A percentile compares a stretch with the other conserved stretches of the same genome.
These are phyloP conservation scores for Picea abies DNA, from an alignment of 83 land plant genomes.

Conservation along the genomic window DNA sequence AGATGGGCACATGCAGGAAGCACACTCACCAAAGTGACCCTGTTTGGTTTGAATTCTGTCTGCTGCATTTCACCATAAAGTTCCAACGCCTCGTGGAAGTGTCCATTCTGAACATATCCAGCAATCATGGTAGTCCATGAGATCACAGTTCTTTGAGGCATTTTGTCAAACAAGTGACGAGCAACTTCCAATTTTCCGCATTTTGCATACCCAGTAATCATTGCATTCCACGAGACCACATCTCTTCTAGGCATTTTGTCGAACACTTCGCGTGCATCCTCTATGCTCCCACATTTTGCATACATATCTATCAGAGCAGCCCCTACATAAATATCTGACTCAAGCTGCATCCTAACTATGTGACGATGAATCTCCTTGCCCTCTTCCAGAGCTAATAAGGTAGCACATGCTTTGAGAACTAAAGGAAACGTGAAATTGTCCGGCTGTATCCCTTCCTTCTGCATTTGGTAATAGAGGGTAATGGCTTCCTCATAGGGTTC, in stretches of 20 bases:
- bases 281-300: conserved; percentile 41
- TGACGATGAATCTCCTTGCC: conserved; percentile 39
- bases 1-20: conserved; percentile 23
- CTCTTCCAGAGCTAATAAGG: neutral
- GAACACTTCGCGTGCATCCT: conserved; percentile 37
- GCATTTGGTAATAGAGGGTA: conserved; percentile 38
- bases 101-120: conserved; percentile 23
- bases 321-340: conserved; percentile 38
- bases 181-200: conserved; percentile 20
- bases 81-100: conserved; percentile 16
- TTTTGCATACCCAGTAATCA: conserved; percentile 27
- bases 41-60: conserved; percentile 20
- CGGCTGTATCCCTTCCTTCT: conserved; percentile 23
- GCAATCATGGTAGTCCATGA: conserved; percentile 32
- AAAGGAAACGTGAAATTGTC: conserved; percentile 47
- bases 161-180: conserved; percentile 16
- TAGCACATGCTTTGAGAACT: conserved; percentile 47
- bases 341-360: conserved; percentile 10
- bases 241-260: conserved; percentile 28
- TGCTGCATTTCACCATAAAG: conserved; percentile 23
- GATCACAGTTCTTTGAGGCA: conserved; percentile 24
- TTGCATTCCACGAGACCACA: conserved; percentile 37
- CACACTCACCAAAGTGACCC: conserved; percentile 24
- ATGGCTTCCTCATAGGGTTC: conserved; percentile 23
- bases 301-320: conserved; percentile 47